Conservation (phyloP, 2,329 filamentous ascomycete species). For the Pseudocercospora fijiensis region DNA sequence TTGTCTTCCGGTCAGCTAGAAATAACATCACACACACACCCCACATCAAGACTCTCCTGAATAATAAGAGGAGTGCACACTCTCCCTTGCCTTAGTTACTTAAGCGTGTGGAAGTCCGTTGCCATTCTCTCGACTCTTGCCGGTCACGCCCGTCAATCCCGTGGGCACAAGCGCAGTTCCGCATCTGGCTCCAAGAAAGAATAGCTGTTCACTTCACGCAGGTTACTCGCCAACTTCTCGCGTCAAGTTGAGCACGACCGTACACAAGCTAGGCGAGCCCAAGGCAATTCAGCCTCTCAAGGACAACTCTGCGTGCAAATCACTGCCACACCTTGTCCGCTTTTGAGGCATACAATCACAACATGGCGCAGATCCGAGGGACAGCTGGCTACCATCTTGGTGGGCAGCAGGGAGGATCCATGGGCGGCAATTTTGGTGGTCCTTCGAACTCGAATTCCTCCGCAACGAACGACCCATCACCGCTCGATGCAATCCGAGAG, state of each 20-base stretch:
- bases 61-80: constrained; percentile 5
- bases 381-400: constrained; percentile 80
- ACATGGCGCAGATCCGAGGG: constrained; percentile 60
- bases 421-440: constrained; percentile 41
- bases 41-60: constrained; percentile 4
- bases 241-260: not conserved
- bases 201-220: not conserved
- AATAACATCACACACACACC: constrained; percentile 1
- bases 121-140: not conserved
- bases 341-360: not conserved
- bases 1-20: not conserved
- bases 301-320: not conserved
- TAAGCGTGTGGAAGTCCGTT: not conserved
- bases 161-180: not conserved
- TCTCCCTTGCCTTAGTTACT: constrained; percentile 4
- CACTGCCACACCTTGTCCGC: not conserved
- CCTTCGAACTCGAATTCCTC: constrained; percentile 50
- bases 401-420: constrained; percentile 58
- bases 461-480: constrained; percentile 66
- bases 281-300: not conserved
- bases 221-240: not conserved
- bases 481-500: constrained; percentile 83
- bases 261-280: not conserved
- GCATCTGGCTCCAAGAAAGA: constrained; percentile 5
- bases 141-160: not conserved